Percentiles rank a stretch among this genome's conserved stretches.
phyloP scores from a whole-genome alignment of 2,329 filamentous ascomycete genomes.

The Neonectria sp. region DNA sequence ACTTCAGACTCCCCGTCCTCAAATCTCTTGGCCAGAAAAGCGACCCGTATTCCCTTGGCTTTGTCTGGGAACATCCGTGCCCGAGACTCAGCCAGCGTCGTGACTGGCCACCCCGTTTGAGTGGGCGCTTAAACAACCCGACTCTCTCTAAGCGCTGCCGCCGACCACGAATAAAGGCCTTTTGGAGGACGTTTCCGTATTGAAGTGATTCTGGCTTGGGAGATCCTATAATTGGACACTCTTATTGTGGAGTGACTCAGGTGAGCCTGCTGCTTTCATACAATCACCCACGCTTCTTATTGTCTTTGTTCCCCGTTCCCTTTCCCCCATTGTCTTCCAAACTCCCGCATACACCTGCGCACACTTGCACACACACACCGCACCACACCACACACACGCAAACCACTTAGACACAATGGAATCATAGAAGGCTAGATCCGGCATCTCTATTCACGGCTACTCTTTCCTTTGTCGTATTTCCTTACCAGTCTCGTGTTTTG shows the following conservation, averaged over 20 bases:
- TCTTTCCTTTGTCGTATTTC: conserved; percentile 28
- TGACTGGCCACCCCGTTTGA: conserved; percentile 43
- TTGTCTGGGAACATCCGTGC: conserved; percentile 36
- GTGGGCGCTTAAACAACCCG: conserved; percentile 43
- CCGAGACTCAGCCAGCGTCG: conserved; percentile 30
- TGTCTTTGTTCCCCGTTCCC: conserved; percentile 40
- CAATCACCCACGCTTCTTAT: conserved; percentile 44
- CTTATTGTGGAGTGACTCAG: conserved; percentile 43
- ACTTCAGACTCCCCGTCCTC: conserved; percentile 24
- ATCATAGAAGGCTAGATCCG: conserved; percentile 46
- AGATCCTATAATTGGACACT: conserved; percentile 40
- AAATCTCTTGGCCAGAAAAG: conserved; percentile 10
- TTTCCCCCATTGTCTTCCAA: conserved; percentile 37
- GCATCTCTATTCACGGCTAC: conserved; percentile 20
- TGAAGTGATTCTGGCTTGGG: conserved; percentile 31
- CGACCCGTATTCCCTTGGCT: conserved; percentile 37
- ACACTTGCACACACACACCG: conserved; percentile 18
- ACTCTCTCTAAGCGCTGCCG: conserved; percentile 46
- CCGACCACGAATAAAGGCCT: conserved; percentile 35
- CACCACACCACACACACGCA: conserved; percentile 7
- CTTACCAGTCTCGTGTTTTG: conserved; percentile 24
- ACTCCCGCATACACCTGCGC: conserved; percentile 33
- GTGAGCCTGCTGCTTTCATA: conserved; percentile 37
- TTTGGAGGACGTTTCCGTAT: conserved; percentile 32
- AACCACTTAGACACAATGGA: conserved; percentile 41